Conservation (phyloP, 768 basidiomycete genomes). For the Phlebiopsis gigantea region DNA sequence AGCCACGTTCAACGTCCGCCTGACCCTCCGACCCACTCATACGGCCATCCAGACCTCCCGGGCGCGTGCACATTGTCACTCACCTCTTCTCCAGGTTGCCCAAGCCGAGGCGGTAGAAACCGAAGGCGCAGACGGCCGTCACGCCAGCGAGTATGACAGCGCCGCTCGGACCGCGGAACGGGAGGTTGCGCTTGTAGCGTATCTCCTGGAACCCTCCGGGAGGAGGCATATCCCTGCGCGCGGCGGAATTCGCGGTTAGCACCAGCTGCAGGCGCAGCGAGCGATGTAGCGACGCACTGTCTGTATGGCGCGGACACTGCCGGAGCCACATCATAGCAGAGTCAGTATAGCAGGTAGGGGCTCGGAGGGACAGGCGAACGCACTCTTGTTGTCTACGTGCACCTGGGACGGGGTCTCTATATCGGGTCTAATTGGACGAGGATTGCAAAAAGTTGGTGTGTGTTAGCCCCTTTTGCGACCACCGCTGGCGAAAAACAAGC, state of each 20-base stretch:
- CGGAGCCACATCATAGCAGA: not conserved
- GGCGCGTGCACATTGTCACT: slow-evolving; percentile 28
- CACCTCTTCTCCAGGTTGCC: slow-evolving; percentile 93
- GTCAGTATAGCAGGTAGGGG: not conserved
- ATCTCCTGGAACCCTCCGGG: slow-evolving; percentile 87
- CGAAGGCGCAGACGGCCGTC: slow-evolving; percentile 79
- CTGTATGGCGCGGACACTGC: slow-evolving; percentile 57
- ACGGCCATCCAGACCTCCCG: slow-evolving; percentile 4
- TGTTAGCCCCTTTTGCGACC: not conserved
- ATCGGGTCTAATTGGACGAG: not conserved
- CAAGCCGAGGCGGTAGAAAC: slow-evolving; percentile 87
- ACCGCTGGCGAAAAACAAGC: not conserved
- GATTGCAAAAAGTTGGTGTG: not conserved
- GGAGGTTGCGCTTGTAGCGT: slow-evolving; percentile 94
- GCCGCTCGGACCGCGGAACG: slow-evolving; percentile 82
- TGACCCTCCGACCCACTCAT: slow-evolving; percentile 33
- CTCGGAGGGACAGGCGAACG: not conserved
- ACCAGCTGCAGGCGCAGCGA: slow-evolving; percentile 7
- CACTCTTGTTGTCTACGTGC: not conserved
- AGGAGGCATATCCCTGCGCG: slow-evolving; percentile 89
- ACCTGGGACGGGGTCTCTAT: not conserved
- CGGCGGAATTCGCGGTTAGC: slow-evolving; percentile 15
- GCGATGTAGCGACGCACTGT: slow-evolving; percentile 44
- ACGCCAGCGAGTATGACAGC: slow-evolving; percentile 83
- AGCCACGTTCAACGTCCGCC: slow-evolving; percentile 67